A percentile compares a stretch with the other conserved stretches of the same genome.
Evolutionary conservation across 2,329 filamentous ascomycete species (phyloP).

Genomic region (Ophiostoma ips): DNA sequence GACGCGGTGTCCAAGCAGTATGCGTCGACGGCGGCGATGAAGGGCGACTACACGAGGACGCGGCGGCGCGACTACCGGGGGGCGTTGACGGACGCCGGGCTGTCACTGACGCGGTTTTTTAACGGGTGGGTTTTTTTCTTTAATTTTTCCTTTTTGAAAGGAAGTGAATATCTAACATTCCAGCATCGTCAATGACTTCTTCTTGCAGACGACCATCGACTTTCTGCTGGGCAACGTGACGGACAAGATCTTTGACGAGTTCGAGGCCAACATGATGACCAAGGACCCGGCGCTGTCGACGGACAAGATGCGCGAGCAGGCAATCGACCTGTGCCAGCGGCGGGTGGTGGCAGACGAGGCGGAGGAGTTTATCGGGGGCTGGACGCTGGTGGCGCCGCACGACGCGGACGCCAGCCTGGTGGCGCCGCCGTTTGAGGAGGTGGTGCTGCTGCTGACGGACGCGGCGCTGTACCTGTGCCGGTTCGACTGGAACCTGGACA

Average conservation of each 20-base stretch:
- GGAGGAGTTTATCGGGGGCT: slow-evolving; percentile 78
- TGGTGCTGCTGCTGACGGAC: slow-evolving; percentile 75
- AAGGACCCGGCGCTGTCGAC: slow-evolving; percentile 84
- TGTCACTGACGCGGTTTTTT: slow-evolving; percentile 68
- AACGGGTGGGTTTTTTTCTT: slow-evolving; percentile 37
- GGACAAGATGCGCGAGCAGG: slow-evolving; percentile 70
- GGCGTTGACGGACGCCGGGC: slow-evolving; percentile 76
- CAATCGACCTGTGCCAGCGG: slow-evolving; percentile 77
- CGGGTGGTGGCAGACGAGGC: slow-evolving; percentile 72
- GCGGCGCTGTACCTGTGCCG: slow-evolving; percentile 75
- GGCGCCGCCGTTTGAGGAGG: slow-evolving; percentile 70
- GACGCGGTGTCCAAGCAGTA: slow-evolving; percentile 94
- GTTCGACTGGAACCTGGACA: slow-evolving; percentile 91
- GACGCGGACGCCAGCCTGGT: slow-evolving; percentile 49
- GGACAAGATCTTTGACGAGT: slow-evolving; percentile 78
- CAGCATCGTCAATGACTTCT: slow-evolving; percentile 96
- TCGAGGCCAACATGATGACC: slow-evolving; percentile 85
- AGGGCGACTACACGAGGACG: slow-evolving; percentile 91
- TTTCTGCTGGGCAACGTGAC: slow-evolving; percentile 84
- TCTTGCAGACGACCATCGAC: slow-evolving; percentile 88
- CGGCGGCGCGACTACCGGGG: slow-evolving; percentile 82
- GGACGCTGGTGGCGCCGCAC: slow-evolving; percentile 72
- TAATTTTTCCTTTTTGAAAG: slow-evolving; percentile 9
- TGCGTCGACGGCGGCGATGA: slow-evolving; percentile 86
- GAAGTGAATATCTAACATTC: slow-evolving; percentile 4